These are phyloP conservation scores for Wickerhamiella parazyma DNA, from an alignment of 805 yeast genomes.

Conservation along the genomic window DNA sequence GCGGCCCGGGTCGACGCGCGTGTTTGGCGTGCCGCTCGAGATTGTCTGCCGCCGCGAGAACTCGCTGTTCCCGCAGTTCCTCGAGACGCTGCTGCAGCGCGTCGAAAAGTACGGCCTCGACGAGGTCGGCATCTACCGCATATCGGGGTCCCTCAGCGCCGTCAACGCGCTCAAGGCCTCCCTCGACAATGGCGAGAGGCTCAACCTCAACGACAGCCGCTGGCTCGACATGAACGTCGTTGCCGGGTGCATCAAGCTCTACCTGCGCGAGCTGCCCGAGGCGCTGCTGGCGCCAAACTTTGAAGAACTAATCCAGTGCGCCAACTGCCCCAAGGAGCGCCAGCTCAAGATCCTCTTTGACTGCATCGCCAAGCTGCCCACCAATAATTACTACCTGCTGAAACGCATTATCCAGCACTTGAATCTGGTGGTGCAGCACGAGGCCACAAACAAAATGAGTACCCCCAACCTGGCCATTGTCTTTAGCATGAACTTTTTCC, in stretches of 20 bases:
- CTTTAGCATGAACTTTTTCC: conserved; percentile 51
- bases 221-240: conserved; percentile 75
- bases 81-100: conserved; percentile 51
- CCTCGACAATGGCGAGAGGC: conserved; percentile 37
- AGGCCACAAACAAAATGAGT: conserved; percentile 69
- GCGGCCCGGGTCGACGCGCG: conserved; percentile 29
- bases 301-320: conserved; percentile 34
- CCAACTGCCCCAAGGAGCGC: conserved; percentile 13
- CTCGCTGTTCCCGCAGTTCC: conserved; percentile 47
- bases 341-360: conserved; percentile 19
- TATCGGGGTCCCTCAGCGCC: conserved; percentile 49
- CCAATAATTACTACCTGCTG: conserved; percentile 52
- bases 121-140: conserved; percentile 81
- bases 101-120: conserved; percentile 80
- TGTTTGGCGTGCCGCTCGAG: conserved; percentile 78
- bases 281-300: conserved; percentile 61
- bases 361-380: conserved; percentile 39
- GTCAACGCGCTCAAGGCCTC: conserved; percentile 40
- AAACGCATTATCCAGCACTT: conserved; percentile 57
- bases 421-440: conserved; percentile 49
- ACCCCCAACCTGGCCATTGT: conserved; percentile 85
- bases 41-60: conserved; percentile 64
- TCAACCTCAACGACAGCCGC: conserved; percentile 37
- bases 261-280: conserved; percentile 75
- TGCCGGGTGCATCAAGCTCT: conserved; percentile 77